phyloP scores from a whole-genome alignment of 305 asterid species.

The Solanum hybrid region DNA sequence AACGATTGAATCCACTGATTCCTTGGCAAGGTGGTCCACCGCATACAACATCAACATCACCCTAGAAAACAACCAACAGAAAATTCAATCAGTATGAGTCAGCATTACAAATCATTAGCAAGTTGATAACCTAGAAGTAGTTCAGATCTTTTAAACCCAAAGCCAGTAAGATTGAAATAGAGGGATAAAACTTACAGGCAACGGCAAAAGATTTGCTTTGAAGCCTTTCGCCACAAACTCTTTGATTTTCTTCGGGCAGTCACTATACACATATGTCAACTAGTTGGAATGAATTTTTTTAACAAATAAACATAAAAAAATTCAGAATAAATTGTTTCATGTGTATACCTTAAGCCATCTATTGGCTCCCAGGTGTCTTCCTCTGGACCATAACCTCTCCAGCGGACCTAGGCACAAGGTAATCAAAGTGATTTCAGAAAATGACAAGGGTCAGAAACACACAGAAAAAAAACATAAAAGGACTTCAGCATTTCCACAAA shows the following conservation, averaged over 20 bases:
- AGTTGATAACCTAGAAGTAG: neutral
- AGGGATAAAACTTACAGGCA: slow-evolving; percentile 50
- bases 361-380: slow-evolving; percentile 86
- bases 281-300: neutral
- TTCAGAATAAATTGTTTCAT: neutral
- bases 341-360: slow-evolving; percentile 54
- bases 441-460: neutral
- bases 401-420: slow-evolving; percentile 35
- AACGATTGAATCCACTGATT: slow-evolving; percentile 80
- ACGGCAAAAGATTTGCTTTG: slow-evolving; percentile 45
- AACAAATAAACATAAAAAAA: neutral
- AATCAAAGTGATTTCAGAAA: neutral
- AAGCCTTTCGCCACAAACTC: slow-evolving; percentile 47
- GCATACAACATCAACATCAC: slow-evolving; percentile 71
- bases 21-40: slow-evolving; percentile 99
- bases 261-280: slow-evolving; percentile 21
- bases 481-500: neutral
- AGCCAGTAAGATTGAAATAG: neutral
- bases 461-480: neutral
- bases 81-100: neutral
- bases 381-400: slow-evolving; percentile 73
- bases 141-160: neutral
- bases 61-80: slow-evolving; percentile 25
- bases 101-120: neutral
- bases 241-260: slow-evolving; percentile 48